Base-by-base conservation (phyloP, 139 green algal species). In the Mesotaenium endlicherianum region DNA sequence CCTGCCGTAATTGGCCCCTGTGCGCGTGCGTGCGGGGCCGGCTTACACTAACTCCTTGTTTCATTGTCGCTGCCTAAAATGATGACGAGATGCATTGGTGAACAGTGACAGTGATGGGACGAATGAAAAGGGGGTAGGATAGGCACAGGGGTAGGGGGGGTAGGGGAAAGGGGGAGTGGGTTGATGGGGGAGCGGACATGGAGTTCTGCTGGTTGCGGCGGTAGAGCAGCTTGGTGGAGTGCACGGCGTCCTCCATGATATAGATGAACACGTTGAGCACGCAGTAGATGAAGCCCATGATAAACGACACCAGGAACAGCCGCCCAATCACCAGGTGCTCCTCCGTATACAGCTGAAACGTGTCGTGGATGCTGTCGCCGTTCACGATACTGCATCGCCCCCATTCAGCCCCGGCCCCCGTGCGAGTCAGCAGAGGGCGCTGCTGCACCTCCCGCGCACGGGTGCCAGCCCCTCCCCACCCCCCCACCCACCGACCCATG, bases 251-350 rank as follows among this genome's bases (percentile, higher is more conserved):
- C 31, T 87, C 74, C 74, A 80, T 86, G 30, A 86, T 75, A 8
- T 80, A 80, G 8, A 78, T 87, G n/a, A 86, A 79, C 14, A 86
- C 77, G 38, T 87, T 87, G 40, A 87, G 75, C 38, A 87, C 75
- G 26, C 40, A n/a, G 80, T 86, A 86, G 30, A 82, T 82, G 75
- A 82, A 82, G 75, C 17, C 5, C 6, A 82, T 81, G n/a, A 44
- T 16, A 41, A 82, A 82, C 38, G 75, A 82, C 5, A 81, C 6
- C 50, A 82, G 30, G 60, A 82, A 82, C 11, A 82, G 8, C 11
- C 75, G 26, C 11, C 57, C 75, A 64, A 82, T 79, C 30, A 17
- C 20, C 58, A 26, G 55, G 8, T 53, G 6, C 16, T 31, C 75
- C 30, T 81, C 38, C 16, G 6, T 41, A 11, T 71, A 71, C 6